Base-by-base conservation (phyloP, 1,139 yeast species). In the Zygosaccharomyces pseudobailii region DNA sequence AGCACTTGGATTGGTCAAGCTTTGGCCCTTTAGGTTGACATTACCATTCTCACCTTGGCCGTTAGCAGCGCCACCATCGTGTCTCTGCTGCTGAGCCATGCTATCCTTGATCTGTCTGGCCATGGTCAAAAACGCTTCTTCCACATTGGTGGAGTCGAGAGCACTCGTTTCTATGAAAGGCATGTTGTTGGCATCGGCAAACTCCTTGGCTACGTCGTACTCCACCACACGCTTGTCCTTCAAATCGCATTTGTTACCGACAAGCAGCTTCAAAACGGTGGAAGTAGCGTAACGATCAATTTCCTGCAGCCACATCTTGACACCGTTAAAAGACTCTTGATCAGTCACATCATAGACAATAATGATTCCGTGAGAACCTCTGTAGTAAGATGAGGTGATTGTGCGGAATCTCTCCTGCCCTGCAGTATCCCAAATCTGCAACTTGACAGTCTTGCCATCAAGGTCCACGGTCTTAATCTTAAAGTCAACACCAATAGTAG, bases 341-440 rank as follows among this genome's bases (percentile, higher is more conserved):
- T 92, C 98, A 44, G 98, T 94, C 45, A 92, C 97, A 68, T 92
- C 98, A 69, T 92, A 92, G 46, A 92, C 98, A 60, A 92, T 92
- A 63, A 92, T 92, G 69, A 92, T 92, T 54, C 98, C 98, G 65
- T 90, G 97, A 22, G 98, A 97, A 46, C 98, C 98, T 68, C 98
- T 84, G 75, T 92, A 92, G 74, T 94, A 92, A 9, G 97, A 88
- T 10, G 97, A 87, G 8, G 98, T 94, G 72, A 92, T 92, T 49
- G 98, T 92, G 73, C 97, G 82, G 74, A 92, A 92, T 61, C 98
- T 78, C 70, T 92, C 98, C 73, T 92, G 98, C 36, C 98, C 98
- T 6, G 98, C 98, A 46, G 98, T 92, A 68, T 92, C 98, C 98
- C 98, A 92, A 66, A 92, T 90, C 72, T 92, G 98, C 63, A 94